A percentile compares a stretch with the other conserved stretches of the same genome.
Conservation (phyloP, 2,329 filamentous ascomycete species). For the Sarocladiaceae sp. region DNA sequence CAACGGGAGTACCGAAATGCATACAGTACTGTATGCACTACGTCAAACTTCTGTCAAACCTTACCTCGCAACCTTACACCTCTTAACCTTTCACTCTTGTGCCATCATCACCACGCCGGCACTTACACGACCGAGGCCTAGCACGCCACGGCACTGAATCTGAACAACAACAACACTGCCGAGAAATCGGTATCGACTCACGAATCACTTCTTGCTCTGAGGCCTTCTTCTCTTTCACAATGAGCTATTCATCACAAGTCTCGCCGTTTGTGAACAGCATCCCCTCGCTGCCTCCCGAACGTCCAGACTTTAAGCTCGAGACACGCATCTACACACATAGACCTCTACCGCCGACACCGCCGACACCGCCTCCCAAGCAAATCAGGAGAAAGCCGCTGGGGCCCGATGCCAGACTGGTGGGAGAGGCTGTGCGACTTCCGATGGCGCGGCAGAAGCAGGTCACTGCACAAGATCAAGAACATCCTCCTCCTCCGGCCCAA, state of each 20-base stretch:
- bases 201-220: not conserved
- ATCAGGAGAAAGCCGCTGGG: slow-evolving; percentile 1
- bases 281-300: not conserved
- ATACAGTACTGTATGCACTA: too few relatives aligned
- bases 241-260: not conserved
- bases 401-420: not conserved
- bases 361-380: not conserved
- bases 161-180: not conserved
- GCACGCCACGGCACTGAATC: not conserved
- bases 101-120: not conserved
- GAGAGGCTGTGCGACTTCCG: not conserved
- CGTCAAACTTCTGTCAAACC: too few relatives aligned
- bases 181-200: not conserved
- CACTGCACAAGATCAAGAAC: not conserved
- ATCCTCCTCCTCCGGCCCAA: not conserved
- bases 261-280: not conserved
- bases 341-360: slow-evolving; percentile 14
- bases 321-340: slow-evolving; percentile 14
- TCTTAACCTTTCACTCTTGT: not conserved
- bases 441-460: not conserved
- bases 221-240: not conserved
- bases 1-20: too few relatives aligned
- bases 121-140: slow-evolving; percentile 2
- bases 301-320: not conserved
- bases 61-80: not conserved